Conservation (phyloP, 2,329 filamentous ascomycete genomes). For the Penicillium sp. region DNA sequence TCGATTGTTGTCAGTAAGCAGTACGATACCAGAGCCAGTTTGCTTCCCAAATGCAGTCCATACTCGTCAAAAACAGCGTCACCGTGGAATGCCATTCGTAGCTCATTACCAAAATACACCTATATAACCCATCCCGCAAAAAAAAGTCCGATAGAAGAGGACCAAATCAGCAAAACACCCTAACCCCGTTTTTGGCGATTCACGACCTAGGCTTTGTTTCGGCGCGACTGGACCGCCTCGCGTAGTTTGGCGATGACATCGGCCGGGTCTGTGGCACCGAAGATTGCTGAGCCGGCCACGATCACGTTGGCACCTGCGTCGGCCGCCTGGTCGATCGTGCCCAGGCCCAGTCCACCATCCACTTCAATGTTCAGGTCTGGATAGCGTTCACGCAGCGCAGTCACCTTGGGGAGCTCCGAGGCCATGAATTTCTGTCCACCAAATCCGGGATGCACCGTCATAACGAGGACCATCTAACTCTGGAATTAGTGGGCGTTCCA, state of each 20-base stretch:
- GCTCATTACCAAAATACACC: slow-evolving; percentile 17
- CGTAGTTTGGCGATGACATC: slow-evolving; percentile 83
- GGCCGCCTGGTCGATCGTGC: slow-evolving; percentile 89
- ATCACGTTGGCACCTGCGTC: slow-evolving; percentile 97
- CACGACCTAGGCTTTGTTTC: background rate
- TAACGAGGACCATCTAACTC: slow-evolving; percentile 88
- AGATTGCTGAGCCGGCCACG: slow-evolving; percentile 93
- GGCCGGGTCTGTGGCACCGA: slow-evolving; percentile 82
- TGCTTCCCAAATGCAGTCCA: background rate
- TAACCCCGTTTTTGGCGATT: slow-evolving; percentile 15
- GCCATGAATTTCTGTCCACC: slow-evolving; percentile 99
- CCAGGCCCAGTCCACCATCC: slow-evolving; percentile 83
- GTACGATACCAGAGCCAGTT: slow-evolving; percentile 13
- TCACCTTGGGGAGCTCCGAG: slow-evolving; percentile 89
- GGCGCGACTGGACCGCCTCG: slow-evolving; percentile 69
- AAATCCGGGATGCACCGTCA: slow-evolving; percentile 97
- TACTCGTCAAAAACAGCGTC: background rate
- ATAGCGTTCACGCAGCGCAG: slow-evolving; percentile 77
- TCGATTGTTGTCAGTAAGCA: slow-evolving; percentile 8
- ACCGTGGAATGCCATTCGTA: slow-evolving; percentile 19
- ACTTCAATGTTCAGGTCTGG: slow-evolving; percentile 96
- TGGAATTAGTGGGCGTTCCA: slow-evolving; percentile 5
- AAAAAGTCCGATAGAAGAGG: background rate
- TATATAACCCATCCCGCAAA: background rate
- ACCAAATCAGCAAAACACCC: slow-evolving; percentile 11